Base-by-base conservation (phyloP, 306 rosid genomes). In the Trifolium fragiferum region DNA sequence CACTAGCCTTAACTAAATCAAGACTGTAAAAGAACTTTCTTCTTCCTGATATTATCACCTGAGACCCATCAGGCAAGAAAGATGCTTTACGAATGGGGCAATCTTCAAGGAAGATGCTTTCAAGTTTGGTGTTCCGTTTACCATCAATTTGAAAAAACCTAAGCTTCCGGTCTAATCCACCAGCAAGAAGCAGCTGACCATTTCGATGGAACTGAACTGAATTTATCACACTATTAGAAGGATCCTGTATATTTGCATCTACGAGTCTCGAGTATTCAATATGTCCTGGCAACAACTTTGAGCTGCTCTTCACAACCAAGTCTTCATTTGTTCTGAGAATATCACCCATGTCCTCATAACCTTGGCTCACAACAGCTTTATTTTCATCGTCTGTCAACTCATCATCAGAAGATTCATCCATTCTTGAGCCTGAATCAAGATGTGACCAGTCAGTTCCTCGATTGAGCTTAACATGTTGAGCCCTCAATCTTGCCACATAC, bases 61-160 rank as follows among this genome's bases (percentile, higher is more conserved):
- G 98, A 67, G 97, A 91, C 0, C 98, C 98, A 81, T 93, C 90
- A 1, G 97, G 96, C 84, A 84, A 30, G 81, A 93, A 93, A 23
- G 98, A 73, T 1, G 97, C 98, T 85, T 83, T 89, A 18, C 84
- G 77, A 59, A 93, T 74, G 3, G 97, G 97, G 66, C 90, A 91
- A 61, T 89, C 97, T 41, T 91, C 97, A 32, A 93, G 85, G 75
- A 91, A 93, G 65, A 93, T 86, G 83, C 93, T 93, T 72, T 93
- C 88, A 19, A 93, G 84, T 82, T 89, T 93, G 76, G 98, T 81
- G 58, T 91, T 93, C 21, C 96, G 86, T 76, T 88, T 93, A 21
- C 98, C 98, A 66, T 91, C 97, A 47, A 93, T 84, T 73, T 93
- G 97, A 35, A 88, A 93, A 84, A 93, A 89, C 57, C 90, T 82